Conservation (phyloP, 306 rosid genomes). For the Vigna reflexopilosa region DNA sequence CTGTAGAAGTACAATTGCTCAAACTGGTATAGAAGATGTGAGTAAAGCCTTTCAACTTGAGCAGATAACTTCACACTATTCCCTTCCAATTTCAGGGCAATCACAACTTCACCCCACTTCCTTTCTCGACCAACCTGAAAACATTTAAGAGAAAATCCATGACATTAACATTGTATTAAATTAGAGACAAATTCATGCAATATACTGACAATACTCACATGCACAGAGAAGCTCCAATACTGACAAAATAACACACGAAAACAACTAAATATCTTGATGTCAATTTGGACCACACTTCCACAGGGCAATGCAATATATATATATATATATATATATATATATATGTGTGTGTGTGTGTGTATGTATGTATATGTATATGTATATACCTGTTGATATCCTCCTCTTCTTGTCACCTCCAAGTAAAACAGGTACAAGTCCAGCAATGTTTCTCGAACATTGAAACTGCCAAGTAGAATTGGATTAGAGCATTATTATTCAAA, state of each 20-base stretch:
- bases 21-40: slow-evolving; percentile 44
- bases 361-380: no score
- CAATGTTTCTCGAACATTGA: slow-evolving; percentile 47
- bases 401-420: slow-evolving; percentile 58
- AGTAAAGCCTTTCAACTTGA: slow-evolving; percentile 53
- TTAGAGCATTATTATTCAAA: slow-evolving; percentile 5
- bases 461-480: slow-evolving; percentile 36
- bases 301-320: neutral
- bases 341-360: no score
- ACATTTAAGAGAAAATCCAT: slow-evolving; percentile 2
- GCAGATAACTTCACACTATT: slow-evolving; percentile 33
- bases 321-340: no score
- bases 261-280: neutral
- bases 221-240: slow-evolving; percentile 15
- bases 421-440: slow-evolving; percentile 55
- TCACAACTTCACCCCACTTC: slow-evolving; percentile 57
- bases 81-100: slow-evolving; percentile 52
- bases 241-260: slow-evolving; percentile 10
- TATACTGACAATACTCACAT: neutral
- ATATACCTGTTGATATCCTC: slow-evolving; percentile 57
- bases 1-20: slow-evolving; percentile 53
- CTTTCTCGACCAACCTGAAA: slow-evolving; percentile 49
- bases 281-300: neutral
- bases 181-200: neutral
- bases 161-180: neutral